Evolutionary conservation across 2,329 filamentous ascomycete genomes (phyloP).

Genomic region (Escovopsis sp.): DNA sequence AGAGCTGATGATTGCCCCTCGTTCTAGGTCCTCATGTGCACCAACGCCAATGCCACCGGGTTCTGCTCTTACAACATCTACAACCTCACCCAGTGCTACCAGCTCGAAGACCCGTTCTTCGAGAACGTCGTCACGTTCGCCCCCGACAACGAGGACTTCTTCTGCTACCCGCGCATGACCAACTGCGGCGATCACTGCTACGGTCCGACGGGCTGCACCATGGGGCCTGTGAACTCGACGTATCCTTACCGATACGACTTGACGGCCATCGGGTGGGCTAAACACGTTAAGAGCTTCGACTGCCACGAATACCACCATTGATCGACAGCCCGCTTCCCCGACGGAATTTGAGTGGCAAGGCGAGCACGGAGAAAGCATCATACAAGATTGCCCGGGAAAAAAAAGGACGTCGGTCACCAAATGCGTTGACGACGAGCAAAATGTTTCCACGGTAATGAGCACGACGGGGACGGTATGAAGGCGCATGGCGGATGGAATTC

Average conservation of each 20-base stretch:
- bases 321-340: no score
- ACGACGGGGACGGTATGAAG: no score
- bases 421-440: no score
- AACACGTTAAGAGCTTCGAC: constrained; percentile 20
- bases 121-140: constrained; percentile 33
- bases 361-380: neutral
- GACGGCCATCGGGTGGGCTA: constrained; percentile 28
- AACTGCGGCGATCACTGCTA: constrained; percentile 29
- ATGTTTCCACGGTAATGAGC: no score
- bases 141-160: constrained; percentile 32
- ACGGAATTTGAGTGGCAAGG: neutral
- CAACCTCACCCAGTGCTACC: constrained; percentile 27
- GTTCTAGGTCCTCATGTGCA: constrained; percentile 32
- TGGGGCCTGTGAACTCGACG: constrained; percentile 30
- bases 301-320: constrained; percentile 8
- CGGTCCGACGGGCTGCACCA: constrained; percentile 36
- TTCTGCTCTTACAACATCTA: constrained; percentile 28
- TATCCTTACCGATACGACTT: constrained; percentile 33
- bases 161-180: constrained; percentile 29
- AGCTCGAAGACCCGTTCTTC: constrained; percentile 25
- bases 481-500: no score
- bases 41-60: constrained; percentile 33
- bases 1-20: neutral
- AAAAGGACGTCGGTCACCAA: no score
- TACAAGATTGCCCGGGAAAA: no score